Conservation (phyloP, 495 filamentous ascomycete genomes). For the Hyphodiscus hymeniophilus region DNA sequence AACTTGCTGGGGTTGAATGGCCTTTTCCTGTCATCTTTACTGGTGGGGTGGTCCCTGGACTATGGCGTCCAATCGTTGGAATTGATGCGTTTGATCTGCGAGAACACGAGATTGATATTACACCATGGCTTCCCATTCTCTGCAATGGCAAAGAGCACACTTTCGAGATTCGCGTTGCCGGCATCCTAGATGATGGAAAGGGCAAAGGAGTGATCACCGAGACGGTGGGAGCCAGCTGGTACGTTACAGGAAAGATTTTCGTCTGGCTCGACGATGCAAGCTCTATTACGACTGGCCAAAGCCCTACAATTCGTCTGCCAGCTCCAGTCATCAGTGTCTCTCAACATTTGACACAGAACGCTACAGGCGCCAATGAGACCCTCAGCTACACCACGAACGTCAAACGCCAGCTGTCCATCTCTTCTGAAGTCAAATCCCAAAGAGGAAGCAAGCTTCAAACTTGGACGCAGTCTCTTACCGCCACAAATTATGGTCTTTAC, state of each 20-base stretch:
- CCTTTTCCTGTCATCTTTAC: slow-evolving; percentile 87
- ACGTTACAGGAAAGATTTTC: slow-evolving; percentile 78
- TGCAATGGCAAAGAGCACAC: slow-evolving; percentile 56
- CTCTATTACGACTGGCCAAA: slow-evolving; percentile 42
- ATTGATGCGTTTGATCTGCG: slow-evolving; percentile 78
- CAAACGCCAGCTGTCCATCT: slow-evolving; percentile 45
- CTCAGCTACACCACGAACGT: slow-evolving; percentile 52
- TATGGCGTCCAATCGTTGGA: slow-evolving; percentile 81
- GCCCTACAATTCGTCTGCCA: slow-evolving; percentile 13
- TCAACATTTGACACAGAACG: slow-evolving; percentile 32
- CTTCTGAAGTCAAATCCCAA: slow-evolving; percentile 41
- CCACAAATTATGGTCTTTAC: slow-evolving; percentile 50
- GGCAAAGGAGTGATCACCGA: slow-evolving; percentile 42
- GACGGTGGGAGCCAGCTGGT: slow-evolving; percentile 64
- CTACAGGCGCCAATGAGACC: slow-evolving; percentile 51
- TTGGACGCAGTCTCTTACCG: slow-evolving; percentile 59
- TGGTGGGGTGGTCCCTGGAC: slow-evolving; percentile 70
- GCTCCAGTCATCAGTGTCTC: slow-evolving; percentile 25
- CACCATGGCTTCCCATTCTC: slow-evolving; percentile 64
- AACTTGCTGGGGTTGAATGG: slow-evolving; percentile 72
- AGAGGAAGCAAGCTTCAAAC: slow-evolving; percentile 27
- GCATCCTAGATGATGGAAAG: slow-evolving; percentile 45
- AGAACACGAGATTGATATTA: slow-evolving; percentile 78
- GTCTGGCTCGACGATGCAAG: slow-evolving; percentile 49
- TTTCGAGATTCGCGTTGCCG: slow-evolving; percentile 63